These are phyloP conservation scores for Didymella exigua DNA, from an alignment of 2,329 filamentous ascomycete genomes.

Conservation along the genomic window DNA sequence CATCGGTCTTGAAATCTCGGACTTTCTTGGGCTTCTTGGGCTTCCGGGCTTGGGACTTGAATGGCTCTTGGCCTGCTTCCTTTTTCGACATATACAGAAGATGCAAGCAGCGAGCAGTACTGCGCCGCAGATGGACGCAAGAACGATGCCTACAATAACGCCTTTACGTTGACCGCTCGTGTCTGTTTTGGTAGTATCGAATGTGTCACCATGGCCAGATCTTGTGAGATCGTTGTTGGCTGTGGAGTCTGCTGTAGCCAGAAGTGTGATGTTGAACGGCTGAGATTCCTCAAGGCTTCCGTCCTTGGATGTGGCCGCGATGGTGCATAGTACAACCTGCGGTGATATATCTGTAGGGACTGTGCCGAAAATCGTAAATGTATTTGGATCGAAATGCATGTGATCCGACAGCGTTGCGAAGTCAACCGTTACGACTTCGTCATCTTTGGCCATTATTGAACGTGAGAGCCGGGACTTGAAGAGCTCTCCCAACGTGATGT, in stretches of 20 bases:
- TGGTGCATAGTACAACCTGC: slow-evolving; percentile 48
- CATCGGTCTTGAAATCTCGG: slow-evolving; percentile 52
- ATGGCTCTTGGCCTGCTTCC: slow-evolving; percentile 27
- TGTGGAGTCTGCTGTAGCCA: slow-evolving; percentile 7
- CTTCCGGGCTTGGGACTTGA: slow-evolving; percentile 26
- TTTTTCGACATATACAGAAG: slow-evolving; percentile 30
- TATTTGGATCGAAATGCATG: slow-evolving; percentile 56
- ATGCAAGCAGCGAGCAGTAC: slow-evolving; percentile 34
- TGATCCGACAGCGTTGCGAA: slow-evolving; percentile 53
- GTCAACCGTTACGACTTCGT: slow-evolving; percentile 52
- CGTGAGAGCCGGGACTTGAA: slow-evolving; percentile 57
- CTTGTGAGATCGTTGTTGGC: slow-evolving; percentile 14
- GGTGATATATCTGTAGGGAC: slow-evolving; percentile 52
- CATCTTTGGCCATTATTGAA: slow-evolving; percentile 49
- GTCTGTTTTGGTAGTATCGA: slow-evolving; percentile 8
- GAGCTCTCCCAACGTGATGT: slow-evolving; percentile 56
- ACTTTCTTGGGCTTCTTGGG: slow-evolving; percentile 39
- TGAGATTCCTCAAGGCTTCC: slow-evolving; percentile 47
- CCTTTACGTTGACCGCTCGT: slow-evolving; percentile 20
- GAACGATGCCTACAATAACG: slow-evolving; percentile 38
- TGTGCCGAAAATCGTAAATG: slow-evolving; percentile 55
- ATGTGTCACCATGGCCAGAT: slow-evolving; percentile 11
- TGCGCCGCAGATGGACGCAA: slow-evolving; percentile 39
- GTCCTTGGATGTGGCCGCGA: slow-evolving; percentile 50
- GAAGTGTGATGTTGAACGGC: slow-evolving; percentile 51